Evolutionary conservation across 768 basidiomycete genomes (phyloP).

Genomic region (Pulveroboletus sp.): DNA sequence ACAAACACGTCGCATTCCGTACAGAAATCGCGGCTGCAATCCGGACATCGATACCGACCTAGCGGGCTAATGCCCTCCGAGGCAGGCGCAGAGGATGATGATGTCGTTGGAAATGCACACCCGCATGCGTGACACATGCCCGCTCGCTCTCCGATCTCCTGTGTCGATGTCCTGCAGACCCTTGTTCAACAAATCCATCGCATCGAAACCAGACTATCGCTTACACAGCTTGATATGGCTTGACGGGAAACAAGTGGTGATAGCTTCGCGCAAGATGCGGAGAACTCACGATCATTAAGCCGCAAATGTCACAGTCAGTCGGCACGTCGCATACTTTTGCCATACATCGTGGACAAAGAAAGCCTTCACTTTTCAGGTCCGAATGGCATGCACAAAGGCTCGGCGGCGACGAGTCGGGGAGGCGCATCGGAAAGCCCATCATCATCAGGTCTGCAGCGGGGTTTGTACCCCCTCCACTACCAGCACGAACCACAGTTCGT

Average conservation of each 20-base stretch:
- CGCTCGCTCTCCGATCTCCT: constrained; percentile 33
- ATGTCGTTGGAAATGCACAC: constrained; percentile 53
- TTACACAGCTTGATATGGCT: constrained; percentile 76
- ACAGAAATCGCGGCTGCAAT: constrained; percentile 86
- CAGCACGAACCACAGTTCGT: constrained; percentile 45
- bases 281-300: constrained; percentile 95
- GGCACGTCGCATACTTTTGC: constrained; percentile 96
- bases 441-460: constrained; percentile 90
- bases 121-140: constrained; percentile 75
- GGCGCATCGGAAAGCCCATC: constrained; percentile 96
- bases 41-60: constrained; percentile 85
- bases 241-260: constrained; percentile 93
- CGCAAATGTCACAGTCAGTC: constrained; percentile 96
- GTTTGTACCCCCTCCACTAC: constrained; percentile 45
- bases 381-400: constrained; percentile 93
- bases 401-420: constrained; percentile 77
- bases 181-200: constrained; percentile 1
- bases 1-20: constrained; percentile 95
- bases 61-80: constrained; percentile 74
- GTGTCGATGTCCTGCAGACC: constrained; percentile 36
- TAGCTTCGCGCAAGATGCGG: constrained; percentile 96
- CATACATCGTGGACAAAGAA: constrained; percentile 89
- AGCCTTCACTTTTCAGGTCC: constrained; percentile 87
- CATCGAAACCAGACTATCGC: constrained; percentile 29
- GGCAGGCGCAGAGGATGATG: constrained; percentile 33